A percentile compares a stretch with the other conserved stretches of the same genome.
phyloP scores from a whole-genome alignment of 108 stramenopile species.

The Nannochloropsis gaditana region DNA sequence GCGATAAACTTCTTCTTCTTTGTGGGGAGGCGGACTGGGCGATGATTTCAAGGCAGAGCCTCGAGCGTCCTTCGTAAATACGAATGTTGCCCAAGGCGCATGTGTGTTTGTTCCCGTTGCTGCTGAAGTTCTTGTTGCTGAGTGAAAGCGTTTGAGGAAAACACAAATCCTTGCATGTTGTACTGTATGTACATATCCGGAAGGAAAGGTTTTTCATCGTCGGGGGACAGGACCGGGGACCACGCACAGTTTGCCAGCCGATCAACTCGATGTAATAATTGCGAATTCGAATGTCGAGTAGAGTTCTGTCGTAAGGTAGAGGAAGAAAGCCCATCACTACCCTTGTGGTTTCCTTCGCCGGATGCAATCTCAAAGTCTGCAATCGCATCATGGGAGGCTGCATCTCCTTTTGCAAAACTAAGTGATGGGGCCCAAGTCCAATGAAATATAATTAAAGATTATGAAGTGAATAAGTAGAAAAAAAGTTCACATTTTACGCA shows the following conservation, averaged over 20 bases:
- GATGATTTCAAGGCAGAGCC: background rate
- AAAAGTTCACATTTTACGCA: no score
- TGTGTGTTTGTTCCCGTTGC: background rate
- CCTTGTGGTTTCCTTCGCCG: background rate
- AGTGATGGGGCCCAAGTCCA: no score
- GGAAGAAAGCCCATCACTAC: background rate
- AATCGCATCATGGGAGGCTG: background rate
- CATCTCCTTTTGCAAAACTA: background rate
- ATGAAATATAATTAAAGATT: no score
- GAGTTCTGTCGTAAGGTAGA: background rate
- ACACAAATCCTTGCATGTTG: background rate
- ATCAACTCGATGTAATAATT: background rate
- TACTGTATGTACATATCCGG: conserved; percentile 13
- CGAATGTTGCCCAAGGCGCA: background rate
- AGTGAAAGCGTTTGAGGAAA: background rate
- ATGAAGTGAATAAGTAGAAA: no score
- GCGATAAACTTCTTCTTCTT: background rate
- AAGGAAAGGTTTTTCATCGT: conserved; percentile 16
- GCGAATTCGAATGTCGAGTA: background rate
- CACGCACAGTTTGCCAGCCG: background rate
- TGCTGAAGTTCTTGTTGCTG: conserved; percentile 10
- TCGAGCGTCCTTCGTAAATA: background rate
- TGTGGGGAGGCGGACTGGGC: background rate
- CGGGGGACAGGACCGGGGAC: background rate
- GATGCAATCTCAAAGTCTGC: background rate